phyloP scores from a whole-genome alignment of 1,139 yeast species.

The Debaryomyces subglobosus region DNA sequence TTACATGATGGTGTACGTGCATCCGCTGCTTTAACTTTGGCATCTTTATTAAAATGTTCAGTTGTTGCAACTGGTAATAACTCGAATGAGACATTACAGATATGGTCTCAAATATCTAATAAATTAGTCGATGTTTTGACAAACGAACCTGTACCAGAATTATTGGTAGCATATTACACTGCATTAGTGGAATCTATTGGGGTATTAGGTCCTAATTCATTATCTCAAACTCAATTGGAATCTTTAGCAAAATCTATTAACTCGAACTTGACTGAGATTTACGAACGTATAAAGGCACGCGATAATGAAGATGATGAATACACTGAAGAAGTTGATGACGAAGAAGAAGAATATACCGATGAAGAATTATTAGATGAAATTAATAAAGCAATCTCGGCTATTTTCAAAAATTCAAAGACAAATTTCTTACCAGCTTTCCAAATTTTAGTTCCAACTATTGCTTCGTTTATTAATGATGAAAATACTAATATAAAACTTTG shows the following conservation, averaged over 20 bases:
- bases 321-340: constrained; percentile 74
- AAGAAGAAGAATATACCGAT: constrained; percentile 85
- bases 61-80: constrained; percentile 61
- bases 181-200: constrained; percentile 71
- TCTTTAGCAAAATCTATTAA: constrained; percentile 63
- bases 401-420: constrained; percentile 65
- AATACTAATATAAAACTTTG: constrained; percentile 71
- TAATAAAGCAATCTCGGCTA: constrained; percentile 72
- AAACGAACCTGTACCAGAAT: constrained; percentile 83
- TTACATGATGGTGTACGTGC: constrained; percentile 94
- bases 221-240: constrained; percentile 60
- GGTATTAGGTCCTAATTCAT: constrained; percentile 62
- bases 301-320: constrained; percentile 71
- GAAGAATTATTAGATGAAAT: constrained; percentile 88
- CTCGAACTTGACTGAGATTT: constrained; percentile 66
- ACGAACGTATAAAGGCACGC: constrained; percentile 71
- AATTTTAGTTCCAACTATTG: constrained; percentile 55
- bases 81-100: constrained; percentile 59
- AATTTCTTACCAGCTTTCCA: constrained; percentile 70
- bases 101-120: constrained; percentile 75
- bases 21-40: constrained; percentile 82
- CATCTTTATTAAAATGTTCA: constrained; percentile 73
- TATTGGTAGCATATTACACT: constrained; percentile 75
- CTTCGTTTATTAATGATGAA: constrained; percentile 61
- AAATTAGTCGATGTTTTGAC: constrained; percentile 70